Evolutionary conservation across 108 stramenopile species (phyloP).

Genomic region (Pseudonitzschia multiseries): DNA sequence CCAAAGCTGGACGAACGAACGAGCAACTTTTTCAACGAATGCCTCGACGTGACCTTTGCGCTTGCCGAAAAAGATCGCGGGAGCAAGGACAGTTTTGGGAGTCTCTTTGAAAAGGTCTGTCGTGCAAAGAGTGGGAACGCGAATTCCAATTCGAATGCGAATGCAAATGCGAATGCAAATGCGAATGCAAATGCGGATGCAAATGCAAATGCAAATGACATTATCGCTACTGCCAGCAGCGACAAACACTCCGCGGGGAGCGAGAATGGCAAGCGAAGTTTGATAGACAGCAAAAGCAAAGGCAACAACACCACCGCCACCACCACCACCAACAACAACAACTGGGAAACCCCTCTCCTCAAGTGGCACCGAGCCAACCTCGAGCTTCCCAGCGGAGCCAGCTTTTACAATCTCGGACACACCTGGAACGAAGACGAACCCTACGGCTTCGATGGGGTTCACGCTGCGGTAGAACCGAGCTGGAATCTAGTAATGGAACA

Average conservation of each 20-base stretch:
- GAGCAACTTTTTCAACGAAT: slow-evolving; percentile 63
- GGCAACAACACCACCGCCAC: slow-evolving; percentile 19
- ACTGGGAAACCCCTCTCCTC: slow-evolving; percentile 54
- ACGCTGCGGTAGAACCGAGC: slow-evolving; percentile 79
- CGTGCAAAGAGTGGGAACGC: slow-evolving; percentile 25
- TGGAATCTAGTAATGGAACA: slow-evolving; percentile 70
- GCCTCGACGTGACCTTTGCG: slow-evolving; percentile 54
- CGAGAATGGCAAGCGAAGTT: too few relatives aligned
- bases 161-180: too few relatives aligned
- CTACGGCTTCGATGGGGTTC: slow-evolving; percentile 90
- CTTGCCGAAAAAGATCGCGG: slow-evolving; percentile 9
- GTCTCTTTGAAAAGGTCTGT: slow-evolving; percentile 41
- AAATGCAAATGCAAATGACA: too few relatives aligned
- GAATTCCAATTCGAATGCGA: too few relatives aligned
- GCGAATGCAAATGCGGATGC: too few relatives aligned
- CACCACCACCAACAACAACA: too few relatives aligned
- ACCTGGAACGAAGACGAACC: slow-evolving; percentile 94
- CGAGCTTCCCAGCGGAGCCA: slow-evolving; percentile 87
- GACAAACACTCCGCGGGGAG: not conserved
- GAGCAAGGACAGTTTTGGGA: slow-evolving; percentile 34
- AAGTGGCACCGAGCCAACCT: slow-evolving; percentile 89
- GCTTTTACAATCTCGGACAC: slow-evolving; percentile 67
- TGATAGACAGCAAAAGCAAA: not conserved
- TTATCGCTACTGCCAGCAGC: not conserved
- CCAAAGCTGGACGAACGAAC: slow-evolving; percentile 61